Base-by-base conservation (phyloP, 2,329 filamentous ascomycete genomes). In the Fusarium torreyae region DNA sequence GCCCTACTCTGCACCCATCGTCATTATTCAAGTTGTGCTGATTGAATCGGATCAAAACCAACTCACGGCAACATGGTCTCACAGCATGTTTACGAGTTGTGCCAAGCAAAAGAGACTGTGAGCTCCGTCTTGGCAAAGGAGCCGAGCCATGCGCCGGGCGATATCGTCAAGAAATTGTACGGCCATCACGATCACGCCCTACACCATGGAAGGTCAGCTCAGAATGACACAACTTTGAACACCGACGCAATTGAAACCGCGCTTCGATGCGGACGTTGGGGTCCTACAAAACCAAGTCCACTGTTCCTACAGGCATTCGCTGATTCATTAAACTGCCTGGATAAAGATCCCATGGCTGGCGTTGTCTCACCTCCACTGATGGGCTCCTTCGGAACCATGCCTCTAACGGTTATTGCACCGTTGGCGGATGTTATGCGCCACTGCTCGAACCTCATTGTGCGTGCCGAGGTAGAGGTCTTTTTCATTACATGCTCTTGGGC, bases 401-500 rank as follows among this genome's bases (percentile, higher is more conserved):
- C 91, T 0, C 77, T 94, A 67, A 91, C 90, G 0, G 86, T 94
- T 40, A 88, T 94, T 31, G 75, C 78, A 9, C 78, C 78, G 0
- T 48, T 80, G 36, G 70, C 90, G 1, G 92, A 94, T 75, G 88
- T 94, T 28, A 88, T 88, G 63, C 85, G 91, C 2, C 92, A 94
- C 76, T 91, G 93, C 80, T 88, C 91, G 2, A 94, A 94, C 70
- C 82, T 93, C 20, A 94, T 95, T 34, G 91, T 86, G 4, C 84
- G 89, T 6, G 92, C 92, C 0, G 85, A 93, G 72, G 86, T 86
- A 34, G 92, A 95, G 72, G 88, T 95, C 1, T 89, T 92, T 57
- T 81, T 94, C 11, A 89, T 89, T 0, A 94, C 92, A 0, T 94
- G 93, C 71, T 93, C 89, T 73, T 94, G 92, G 92, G 86, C 90